A percentile compares a stretch with the other conserved stretches of the same genome.
phyloP scores from a whole-genome alignment of 176 grass and related monocot genomes.

The Carex kokanica region DNA sequence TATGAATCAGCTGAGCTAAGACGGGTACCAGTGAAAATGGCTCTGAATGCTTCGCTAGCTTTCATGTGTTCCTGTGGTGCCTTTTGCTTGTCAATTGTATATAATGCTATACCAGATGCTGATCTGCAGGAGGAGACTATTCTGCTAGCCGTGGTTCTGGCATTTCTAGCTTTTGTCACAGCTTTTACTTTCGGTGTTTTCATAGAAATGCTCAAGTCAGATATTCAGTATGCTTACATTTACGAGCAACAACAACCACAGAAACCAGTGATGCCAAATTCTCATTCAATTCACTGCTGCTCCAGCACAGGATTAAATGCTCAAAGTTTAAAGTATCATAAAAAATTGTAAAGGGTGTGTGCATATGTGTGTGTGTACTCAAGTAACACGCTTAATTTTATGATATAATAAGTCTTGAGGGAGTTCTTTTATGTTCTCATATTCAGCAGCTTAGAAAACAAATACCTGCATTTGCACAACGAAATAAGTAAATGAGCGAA shows the following conservation, averaged over 20 bases:
- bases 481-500: not conserved
- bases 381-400: too few species aligned
- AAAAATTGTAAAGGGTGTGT: too few species aligned
- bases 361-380: too few species aligned
- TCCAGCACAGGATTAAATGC: too few species aligned
- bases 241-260: too few species aligned
- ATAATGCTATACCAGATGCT: not conserved
- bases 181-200: not conserved
- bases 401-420: not conserved
- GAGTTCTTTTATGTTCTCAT: conserved; percentile 31
- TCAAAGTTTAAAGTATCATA: too few species aligned
- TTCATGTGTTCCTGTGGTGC: not conserved
- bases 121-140: not conserved
- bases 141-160: not conserved
- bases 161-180: not conserved
- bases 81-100: not conserved
- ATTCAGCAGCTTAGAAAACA: conserved; percentile 35
- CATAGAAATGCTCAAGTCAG: too few species aligned
- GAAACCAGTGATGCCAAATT: too few species aligned
- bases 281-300: too few species aligned
- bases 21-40: not conserved
- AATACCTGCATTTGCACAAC: conserved; percentile 28
- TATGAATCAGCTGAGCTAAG: not conserved
- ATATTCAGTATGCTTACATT: too few species aligned
- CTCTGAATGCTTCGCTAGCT: not conserved